Evolutionary conservation across 2,329 filamentous ascomycete species (phyloP), one percentile per base, ranked within the genome.

Genomic region (Neocucurbitaria cava): DNA sequence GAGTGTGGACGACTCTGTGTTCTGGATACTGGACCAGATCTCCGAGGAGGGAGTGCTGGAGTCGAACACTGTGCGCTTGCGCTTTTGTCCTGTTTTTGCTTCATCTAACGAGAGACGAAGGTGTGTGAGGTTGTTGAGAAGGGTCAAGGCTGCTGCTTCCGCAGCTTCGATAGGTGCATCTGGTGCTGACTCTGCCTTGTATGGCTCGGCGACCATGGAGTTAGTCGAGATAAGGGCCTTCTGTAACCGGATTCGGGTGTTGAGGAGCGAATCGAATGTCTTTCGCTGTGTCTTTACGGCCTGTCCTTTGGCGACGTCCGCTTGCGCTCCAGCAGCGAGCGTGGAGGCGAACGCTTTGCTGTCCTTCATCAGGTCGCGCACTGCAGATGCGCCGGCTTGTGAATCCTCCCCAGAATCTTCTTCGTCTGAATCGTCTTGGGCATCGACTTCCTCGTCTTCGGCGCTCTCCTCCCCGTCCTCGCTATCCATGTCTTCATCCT

Each of bases 201-300:
- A 44, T 0, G 49, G 30, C 6, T 68, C 62, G 3, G 68, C 61
- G 4, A 62, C 57, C 58, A 75, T 64, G 1, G 92, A 89, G 74
- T 97, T 97, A 23, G 89, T 85, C 0, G 90, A 88, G 15, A 95
- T 85, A 13, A 99, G 78, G 1, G 91, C 92, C 75, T 97, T 98
- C 75, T 99, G 96, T 17, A 99, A 79, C 56, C 94, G 90, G 70
- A 99, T 97, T 18, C 95, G 88, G 13, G 92, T 85, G 77, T 96
- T 96, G 28, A 99, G 83, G 0, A 98, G 85, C 0, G 90, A 86
- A 65, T 98, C 94, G 69, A 96, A 99, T 0, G 89, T 87, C 58
- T 88, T 89, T 46, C 92, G 87, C 77, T 99, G 95, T 52, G 87
- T 82, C 66, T 92, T 94, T 33, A 99, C 91, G 0, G 94, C 94